Evolutionary conservation across 441 rosid species (phyloP).

Genomic region (Manihot esculenta): DNA sequence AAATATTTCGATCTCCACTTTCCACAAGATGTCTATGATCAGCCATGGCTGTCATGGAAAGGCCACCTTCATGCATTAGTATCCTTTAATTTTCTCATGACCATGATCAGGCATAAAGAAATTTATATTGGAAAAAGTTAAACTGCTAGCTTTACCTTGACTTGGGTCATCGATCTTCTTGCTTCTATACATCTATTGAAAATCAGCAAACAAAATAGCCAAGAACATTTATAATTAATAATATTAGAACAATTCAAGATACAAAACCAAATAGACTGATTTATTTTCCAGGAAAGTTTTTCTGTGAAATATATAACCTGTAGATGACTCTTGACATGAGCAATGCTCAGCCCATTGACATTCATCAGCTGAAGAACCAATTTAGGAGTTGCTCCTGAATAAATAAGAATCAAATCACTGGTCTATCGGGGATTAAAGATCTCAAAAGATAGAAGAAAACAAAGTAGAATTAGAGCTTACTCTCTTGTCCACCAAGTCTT

Average conservation of each 20-base stretch:
- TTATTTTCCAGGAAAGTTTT: background rate
- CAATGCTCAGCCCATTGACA: slow-evolving; percentile 88
- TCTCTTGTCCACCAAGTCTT: slow-evolving; percentile 86
- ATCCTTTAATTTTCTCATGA: slow-evolving; percentile 10
- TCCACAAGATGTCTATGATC: slow-evolving; percentile 62
- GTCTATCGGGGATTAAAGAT: background rate
- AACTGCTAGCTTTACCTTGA: slow-evolving; percentile 42
- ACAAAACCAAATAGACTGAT: background rate
- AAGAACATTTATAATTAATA: background rate
- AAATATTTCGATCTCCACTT: slow-evolving; percentile 62
- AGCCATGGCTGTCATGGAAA: slow-evolving; percentile 44
- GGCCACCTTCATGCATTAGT: slow-evolving; percentile 2
- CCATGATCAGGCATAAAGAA: background rate
- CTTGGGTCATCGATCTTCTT: slow-evolving; percentile 68
- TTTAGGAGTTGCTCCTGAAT: slow-evolving; percentile 81
- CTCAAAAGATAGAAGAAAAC: background rate
- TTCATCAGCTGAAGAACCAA: slow-evolving; percentile 86
- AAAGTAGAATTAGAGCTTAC: slow-evolving; percentile 36
- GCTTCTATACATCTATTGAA: slow-evolving; percentile 77
- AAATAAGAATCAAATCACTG: background rate
- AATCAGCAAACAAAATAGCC: background rate
- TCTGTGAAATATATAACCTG: slow-evolving; percentile 43
- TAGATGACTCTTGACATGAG: slow-evolving; percentile 92
- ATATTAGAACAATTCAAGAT: background rate
- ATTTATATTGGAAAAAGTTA: background rate